A percentile compares a stretch with the other conserved stretches of the same genome.
Evolutionary conservation across 2,329 filamentous ascomycete genomes (phyloP).

Genomic region (Pseudogymnoascus verrucosus): DNA sequence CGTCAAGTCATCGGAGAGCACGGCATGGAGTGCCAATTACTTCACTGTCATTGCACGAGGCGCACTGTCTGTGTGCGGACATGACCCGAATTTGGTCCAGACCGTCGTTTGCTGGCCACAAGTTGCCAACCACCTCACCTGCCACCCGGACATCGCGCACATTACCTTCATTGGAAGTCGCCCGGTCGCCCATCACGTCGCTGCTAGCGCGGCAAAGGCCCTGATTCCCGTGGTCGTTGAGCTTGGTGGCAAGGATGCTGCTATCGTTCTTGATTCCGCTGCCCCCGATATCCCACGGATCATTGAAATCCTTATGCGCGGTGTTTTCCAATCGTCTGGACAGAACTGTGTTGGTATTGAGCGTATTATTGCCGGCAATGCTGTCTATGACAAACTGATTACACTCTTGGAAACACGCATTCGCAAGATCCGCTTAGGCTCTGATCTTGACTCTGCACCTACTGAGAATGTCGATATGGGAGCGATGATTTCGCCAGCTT

Average conservation of each 20-base stretch:
- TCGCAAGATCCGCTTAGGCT: constrained; percentile 66
- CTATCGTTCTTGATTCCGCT: constrained; percentile 74
- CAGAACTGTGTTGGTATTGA: constrained; percentile 99
- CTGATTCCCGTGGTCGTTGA: constrained; percentile 88
- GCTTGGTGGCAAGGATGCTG: constrained; percentile 90
- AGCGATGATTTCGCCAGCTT: constrained; percentile 74
- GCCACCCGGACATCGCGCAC: constrained; percentile 75
- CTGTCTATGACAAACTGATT: constrained; percentile 68
- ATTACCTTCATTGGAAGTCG: constrained; percentile 94
- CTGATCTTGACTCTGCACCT: constrained; percentile 41
- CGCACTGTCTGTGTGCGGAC: constrained; percentile 73
- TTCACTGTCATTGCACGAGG: constrained; percentile 72
- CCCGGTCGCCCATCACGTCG: constrained; percentile 79
- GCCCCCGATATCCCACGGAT: constrained; percentile 59
- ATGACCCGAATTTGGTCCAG: constrained; percentile 76
- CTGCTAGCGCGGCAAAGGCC: constrained; percentile 72
- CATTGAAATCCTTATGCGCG: constrained; percentile 76
- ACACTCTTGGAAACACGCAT: constrained; percentile 66
- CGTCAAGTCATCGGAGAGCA: constrained; percentile 92
- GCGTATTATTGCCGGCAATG: constrained; percentile 73
- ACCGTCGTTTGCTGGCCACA: constrained; percentile 81
- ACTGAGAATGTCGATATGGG: constrained; percentile 67
- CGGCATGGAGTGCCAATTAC: constrained; percentile 83
- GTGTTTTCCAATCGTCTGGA: constrained; percentile 88
- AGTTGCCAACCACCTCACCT: constrained; percentile 72